Evolutionary conservation across 345 rosid genomes (phyloP), one percentile per base, ranked within the genome.

Genomic region (Geranium rotundifolium): DNA sequence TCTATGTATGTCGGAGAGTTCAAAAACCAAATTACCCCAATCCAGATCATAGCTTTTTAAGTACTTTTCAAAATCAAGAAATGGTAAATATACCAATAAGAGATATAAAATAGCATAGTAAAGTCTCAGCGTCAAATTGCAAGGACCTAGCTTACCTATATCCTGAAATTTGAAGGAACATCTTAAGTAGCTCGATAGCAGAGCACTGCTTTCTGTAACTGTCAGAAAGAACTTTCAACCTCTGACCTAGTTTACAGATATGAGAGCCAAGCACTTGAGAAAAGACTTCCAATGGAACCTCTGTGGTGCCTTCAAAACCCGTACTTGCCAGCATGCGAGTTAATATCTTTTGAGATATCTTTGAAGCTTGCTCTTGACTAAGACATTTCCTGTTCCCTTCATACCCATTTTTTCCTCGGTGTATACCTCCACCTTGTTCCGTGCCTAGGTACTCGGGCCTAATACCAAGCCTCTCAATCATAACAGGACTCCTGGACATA

Each of bases 381-480:
- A 92, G 77, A 65, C 69, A 77, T 67, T 72, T 64, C 62, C 71
- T 87, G 15, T 75, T 66, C 55, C 79, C 76, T 19, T 76, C 82
- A 17, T 72, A 58, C n/a, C 75, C 83, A 75, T 66, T 80, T 70
- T 81, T 89, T 58, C 78, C 83, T 62, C 79, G 81, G 57, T 76
- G 83, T 54, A 73, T 65, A 70, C 69, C 75, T 60, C 90, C 95
- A 72, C 90, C 80, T n/a, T 85, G 91, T 69, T 89, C 95, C 63
- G 75, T 72, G 68, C 80, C 80, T 8, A 73, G 73, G 71, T 73
- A 77, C 75, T 84, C 90, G 29, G 88, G 88, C 80, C 78, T 77
- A 68, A 87, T 77, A 63, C 96, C 98, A 73, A 82, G 82, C 76
- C 98, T 87, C 84, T 92, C 98, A 4, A 79, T 75, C 88, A 81